Evolutionary conservation across 2,329 filamentous ascomycete species (phyloP).

Genomic region (Akanthomyces lecanii): DNA sequence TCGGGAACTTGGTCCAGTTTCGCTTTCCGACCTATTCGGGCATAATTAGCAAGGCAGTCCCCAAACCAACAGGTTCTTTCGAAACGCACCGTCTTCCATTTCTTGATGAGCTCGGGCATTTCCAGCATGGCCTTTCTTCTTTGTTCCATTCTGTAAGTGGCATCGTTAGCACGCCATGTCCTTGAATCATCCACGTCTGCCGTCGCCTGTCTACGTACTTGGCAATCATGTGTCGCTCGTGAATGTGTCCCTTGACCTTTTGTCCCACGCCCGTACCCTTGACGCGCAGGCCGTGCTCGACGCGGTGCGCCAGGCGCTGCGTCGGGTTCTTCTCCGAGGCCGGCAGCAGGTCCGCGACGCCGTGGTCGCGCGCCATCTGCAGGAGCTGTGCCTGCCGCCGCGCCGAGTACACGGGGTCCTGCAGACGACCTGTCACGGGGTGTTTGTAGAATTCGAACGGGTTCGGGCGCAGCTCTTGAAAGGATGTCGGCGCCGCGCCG

Average conservation of each 20-base stretch:
- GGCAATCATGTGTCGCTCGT: slow-evolving; percentile 80
- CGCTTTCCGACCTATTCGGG: slow-evolving; percentile 46
- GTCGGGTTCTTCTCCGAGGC: slow-evolving; percentile 71
- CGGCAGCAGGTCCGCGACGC: slow-evolving; percentile 77
- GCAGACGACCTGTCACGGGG: slow-evolving; percentile 74
- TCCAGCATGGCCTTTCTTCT: slow-evolving; percentile 87
- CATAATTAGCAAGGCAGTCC: slow-evolving; percentile 30
- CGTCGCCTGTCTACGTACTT: slow-evolving; percentile 46
- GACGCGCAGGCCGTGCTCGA: slow-evolving; percentile 76
- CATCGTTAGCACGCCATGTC: slow-evolving; percentile 28
- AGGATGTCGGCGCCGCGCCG: slow-evolving; percentile 43
- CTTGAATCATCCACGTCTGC: neutral
- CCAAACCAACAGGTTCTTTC: neutral
- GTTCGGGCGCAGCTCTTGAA: slow-evolving; percentile 59
- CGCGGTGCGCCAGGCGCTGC: slow-evolving; percentile 63
- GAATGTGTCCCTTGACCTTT: slow-evolving; percentile 89
- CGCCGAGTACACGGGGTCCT: slow-evolving; percentile 76
- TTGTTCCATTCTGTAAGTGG: slow-evolving; percentile 65
- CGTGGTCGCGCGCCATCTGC: slow-evolving; percentile 74
- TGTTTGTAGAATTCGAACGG: slow-evolving; percentile 81
- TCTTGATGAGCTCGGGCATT: slow-evolving; percentile 87
- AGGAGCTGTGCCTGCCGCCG: slow-evolving; percentile 87
- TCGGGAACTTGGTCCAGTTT: slow-evolving; percentile 56
- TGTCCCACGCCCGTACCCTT: slow-evolving; percentile 92
- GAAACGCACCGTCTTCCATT: slow-evolving; percentile 81